phyloP scores from a whole-genome alignment of 805 yeast species.

The Nakazawaea anatomiae region DNA sequence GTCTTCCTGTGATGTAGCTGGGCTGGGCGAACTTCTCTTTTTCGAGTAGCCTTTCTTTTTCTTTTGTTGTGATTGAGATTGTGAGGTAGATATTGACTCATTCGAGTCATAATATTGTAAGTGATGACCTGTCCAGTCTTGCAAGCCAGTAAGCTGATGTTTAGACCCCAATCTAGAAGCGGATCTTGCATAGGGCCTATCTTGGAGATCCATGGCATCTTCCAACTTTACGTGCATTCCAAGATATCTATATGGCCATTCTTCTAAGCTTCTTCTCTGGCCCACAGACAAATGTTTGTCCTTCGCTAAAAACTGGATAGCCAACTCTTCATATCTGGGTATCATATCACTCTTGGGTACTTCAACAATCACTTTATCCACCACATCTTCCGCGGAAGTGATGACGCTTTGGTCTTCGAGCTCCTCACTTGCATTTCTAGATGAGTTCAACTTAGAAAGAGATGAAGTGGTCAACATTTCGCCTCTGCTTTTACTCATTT shows the following conservation, averaged over 20 bases:
- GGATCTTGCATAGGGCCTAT: slow-evolving; percentile 76
- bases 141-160: slow-evolving; percentile 64
- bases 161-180: slow-evolving; percentile 70
- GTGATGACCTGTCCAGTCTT: slow-evolving; percentile 58
- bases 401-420: background rate
- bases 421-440: slow-evolving; percentile 7
- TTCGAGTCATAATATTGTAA: slow-evolving; percentile 57
- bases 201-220: slow-evolving; percentile 73
- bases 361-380: slow-evolving; percentile 6
- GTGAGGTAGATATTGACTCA: slow-evolving; percentile 16
- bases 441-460: slow-evolving; percentile 4
- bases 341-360: slow-evolving; percentile 14
- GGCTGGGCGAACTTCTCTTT: slow-evolving; percentile 14
- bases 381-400: slow-evolving; percentile 4
- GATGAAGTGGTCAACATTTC: slow-evolving; percentile 22
- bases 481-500: slow-evolving; percentile 29
- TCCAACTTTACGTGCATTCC: slow-evolving; percentile 72
- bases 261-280: slow-evolving; percentile 52
- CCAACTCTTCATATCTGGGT: slow-evolving; percentile 54
- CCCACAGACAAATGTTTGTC: slow-evolving; percentile 36
- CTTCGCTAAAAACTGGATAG: slow-evolving; percentile 42
- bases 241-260: slow-evolving; percentile 77
- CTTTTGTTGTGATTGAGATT: slow-evolving; percentile 13
- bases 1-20: slow-evolving; percentile 17
- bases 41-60: slow-evolving; percentile 19